Conservation (phyloP, 495 filamentous ascomycete genomes). For the Podospora sp. region DNA sequence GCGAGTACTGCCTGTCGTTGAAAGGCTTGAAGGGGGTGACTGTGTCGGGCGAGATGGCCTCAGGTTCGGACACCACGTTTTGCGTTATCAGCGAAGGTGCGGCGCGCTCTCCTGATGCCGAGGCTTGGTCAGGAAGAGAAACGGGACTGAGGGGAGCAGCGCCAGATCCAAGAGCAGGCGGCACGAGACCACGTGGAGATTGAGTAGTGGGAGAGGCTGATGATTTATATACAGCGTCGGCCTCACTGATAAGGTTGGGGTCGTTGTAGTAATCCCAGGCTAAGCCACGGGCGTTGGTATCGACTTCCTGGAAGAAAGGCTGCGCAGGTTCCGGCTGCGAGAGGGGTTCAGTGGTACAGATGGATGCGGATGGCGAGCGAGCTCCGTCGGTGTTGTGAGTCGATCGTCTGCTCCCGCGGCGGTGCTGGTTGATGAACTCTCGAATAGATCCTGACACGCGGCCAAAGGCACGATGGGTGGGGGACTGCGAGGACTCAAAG, state of each 20-base stretch:
- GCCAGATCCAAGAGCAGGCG: conserved; percentile 11
- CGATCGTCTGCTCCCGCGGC: conserved; percentile 35
- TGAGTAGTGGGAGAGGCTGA: conserved; percentile 11
- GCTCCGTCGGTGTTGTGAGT: conserved; percentile 27
- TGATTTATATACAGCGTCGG: conserved; percentile 18
- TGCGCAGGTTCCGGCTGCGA: conserved; percentile 16
- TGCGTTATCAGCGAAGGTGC: conserved; percentile 11
- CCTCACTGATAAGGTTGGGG: conserved; percentile 24
- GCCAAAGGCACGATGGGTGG: conserved; percentile 22
- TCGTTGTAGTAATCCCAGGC: conserved; percentile 40
- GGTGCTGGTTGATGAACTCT: conserved; percentile 28
- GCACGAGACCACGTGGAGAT: conserved; percentile 13
- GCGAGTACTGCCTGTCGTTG: conserved; percentile 23
- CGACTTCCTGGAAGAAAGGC: conserved; percentile 29
- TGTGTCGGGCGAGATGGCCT: conserved; percentile 28
- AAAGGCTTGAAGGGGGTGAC: conserved; percentile 20
- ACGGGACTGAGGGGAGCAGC: conserved; percentile 22
- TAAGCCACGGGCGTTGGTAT: conserved; percentile 32
- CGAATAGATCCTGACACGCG: conserved; percentile 32
- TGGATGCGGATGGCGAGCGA: conserved; percentile 33
- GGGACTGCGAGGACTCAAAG: conserved; percentile 26
- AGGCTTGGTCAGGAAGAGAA: conserved; percentile 21
- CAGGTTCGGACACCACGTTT: conserved; percentile 23
- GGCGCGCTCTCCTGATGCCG: background rate
- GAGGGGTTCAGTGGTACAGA: conserved; percentile 23